Percentiles rank a stretch among this genome's conserved stretches.
phyloP scores from a whole-genome alignment of 305 asterid species.

The Striga hermonthica region DNA sequence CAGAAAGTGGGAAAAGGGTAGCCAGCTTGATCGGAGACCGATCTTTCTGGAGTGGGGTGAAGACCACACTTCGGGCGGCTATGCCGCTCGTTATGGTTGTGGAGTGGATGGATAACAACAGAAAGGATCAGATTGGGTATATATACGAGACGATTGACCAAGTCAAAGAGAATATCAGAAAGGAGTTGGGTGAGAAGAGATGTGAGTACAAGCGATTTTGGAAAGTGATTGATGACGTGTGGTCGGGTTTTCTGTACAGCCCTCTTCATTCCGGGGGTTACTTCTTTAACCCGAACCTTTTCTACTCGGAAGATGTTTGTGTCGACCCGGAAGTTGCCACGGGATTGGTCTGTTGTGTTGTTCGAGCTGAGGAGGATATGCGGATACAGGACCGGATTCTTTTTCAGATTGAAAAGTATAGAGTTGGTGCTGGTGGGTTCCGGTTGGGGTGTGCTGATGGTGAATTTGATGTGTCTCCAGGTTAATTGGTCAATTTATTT shows the following conservation, averaged over 20 bases:
- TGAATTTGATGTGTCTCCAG: slow-evolving; percentile 41
- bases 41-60: slow-evolving; percentile 48
- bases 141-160: slow-evolving; percentile 65
- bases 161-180: slow-evolving; percentile 55
- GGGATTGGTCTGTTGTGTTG: slow-evolving; percentile 42
- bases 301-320: slow-evolving; percentile 36
- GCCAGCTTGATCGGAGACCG: slow-evolving; percentile 39
- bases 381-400: slow-evolving; percentile 32
- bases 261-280: slow-evolving; percentile 68
- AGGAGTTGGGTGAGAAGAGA: slow-evolving; percentile 35
- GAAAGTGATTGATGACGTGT: slow-evolving; percentile 54
- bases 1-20: slow-evolving; percentile 38
- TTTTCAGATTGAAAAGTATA: slow-evolving; percentile 45
- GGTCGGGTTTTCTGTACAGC: slow-evolving; percentile 54
- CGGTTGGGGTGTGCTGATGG: slow-evolving; percentile 33
- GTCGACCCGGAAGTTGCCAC: slow-evolving; percentile 49
- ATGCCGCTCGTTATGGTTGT: slow-evolving; percentile 55
- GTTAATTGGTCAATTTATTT: slow-evolving; percentile 29
- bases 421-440: slow-evolving; percentile 35
- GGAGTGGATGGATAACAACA: slow-evolving; percentile 36
- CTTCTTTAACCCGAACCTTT: slow-evolving; percentile 52
- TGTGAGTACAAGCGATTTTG: slow-evolving; percentile 42
- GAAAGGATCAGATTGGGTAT: slow-evolving; percentile 39
- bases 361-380: slow-evolving; percentile 31
- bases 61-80: slow-evolving; percentile 38